Conservation (phyloP, 2,329 filamentous ascomycete species). For the Lachnellula cervina region DNA sequence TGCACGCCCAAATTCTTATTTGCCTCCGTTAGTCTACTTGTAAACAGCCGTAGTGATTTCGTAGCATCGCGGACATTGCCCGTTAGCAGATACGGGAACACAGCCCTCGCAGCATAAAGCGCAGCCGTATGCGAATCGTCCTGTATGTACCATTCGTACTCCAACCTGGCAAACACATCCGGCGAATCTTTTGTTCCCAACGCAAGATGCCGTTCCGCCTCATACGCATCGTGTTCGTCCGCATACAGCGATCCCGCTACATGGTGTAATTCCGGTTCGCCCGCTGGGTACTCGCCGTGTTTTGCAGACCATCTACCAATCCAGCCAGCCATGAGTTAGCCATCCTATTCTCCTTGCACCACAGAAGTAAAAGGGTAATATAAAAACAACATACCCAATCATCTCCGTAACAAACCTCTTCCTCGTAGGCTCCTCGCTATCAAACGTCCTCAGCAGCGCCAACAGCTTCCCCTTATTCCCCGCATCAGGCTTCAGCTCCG, state of each 20-base stretch:
- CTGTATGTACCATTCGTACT: slow-evolving; percentile 90
- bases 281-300: slow-evolving; percentile 80
- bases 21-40: slow-evolving; percentile 54
- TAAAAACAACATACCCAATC: slow-evolving; percentile 53
- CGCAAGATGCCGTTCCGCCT: slow-evolving; percentile 84
- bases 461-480: slow-evolving; percentile 69
- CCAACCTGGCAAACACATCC: slow-evolving; percentile 71
- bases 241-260: slow-evolving; percentile 83
- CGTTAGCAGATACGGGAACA: slow-evolving; percentile 85
- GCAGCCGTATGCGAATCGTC: slow-evolving; percentile 85
- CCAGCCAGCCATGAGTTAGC: slow-evolving; percentile 5
- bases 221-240: slow-evolving; percentile 88
- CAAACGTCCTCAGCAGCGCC: slow-evolving; percentile 75
- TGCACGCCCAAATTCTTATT: slow-evolving; percentile 64
- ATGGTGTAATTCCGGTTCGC: slow-evolving; percentile 92
- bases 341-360: too few species aligned
- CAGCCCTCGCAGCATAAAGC: slow-evolving; percentile 76
- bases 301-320: slow-evolving; percentile 70
- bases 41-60: slow-evolving; percentile 73
- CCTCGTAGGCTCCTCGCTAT: slow-evolving; percentile 76
- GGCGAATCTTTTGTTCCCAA: slow-evolving; percentile 87
- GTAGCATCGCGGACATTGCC: slow-evolving; percentile 90
- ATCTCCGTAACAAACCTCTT: slow-evolving; percentile 90
- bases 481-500: slow-evolving; percentile 72
- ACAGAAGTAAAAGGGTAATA: background rate